These are phyloP conservation scores for Tetrahymena elliotti DNA, from an alignment of 73 alveolate genomes.

Conservation along the genomic window DNA sequence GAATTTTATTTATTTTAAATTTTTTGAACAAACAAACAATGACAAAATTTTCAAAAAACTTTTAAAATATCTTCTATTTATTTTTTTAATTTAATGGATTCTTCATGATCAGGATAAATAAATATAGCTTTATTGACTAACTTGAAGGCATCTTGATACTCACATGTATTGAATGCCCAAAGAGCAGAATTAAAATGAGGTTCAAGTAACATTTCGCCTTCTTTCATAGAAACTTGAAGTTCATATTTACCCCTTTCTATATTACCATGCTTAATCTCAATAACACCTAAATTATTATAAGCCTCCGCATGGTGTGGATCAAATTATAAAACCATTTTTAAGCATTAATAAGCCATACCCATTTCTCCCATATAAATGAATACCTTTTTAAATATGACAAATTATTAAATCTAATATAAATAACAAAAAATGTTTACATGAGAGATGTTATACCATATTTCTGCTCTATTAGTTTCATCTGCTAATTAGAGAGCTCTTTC, in stretches of 20 bases:
- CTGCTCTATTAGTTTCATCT: slow-evolving; percentile 26
- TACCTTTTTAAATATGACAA: too few relatives aligned
- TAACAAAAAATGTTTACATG: slow-evolving; percentile 1
- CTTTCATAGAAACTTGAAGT: slow-evolving; percentile 7
- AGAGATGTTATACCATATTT: slow-evolving; percentile 37
- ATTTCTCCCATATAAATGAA: slow-evolving; percentile 38
- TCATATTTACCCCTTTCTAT: slow-evolving; percentile 15
- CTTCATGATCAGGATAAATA: slow-evolving; percentile 37
- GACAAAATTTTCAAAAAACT: background rate
- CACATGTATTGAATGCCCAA: slow-evolving; percentile 2
- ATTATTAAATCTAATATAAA: too few relatives aligned
- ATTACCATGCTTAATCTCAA: background rate
- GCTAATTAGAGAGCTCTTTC: slow-evolving; percentile 42
- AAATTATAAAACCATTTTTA: slow-evolving; percentile 4
- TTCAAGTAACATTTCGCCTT: slow-evolving; percentile 4
- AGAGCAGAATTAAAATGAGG: slow-evolving; percentile 24
- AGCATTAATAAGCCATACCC: slow-evolving; percentile 32
- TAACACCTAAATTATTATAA: slow-evolving; percentile 22
- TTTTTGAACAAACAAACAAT: too few relatives aligned
- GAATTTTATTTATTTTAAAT: background rate
- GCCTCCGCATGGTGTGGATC: slow-evolving; percentile 46
- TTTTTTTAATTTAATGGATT: slow-evolving; percentile 16
- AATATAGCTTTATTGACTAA: slow-evolving; percentile 11
- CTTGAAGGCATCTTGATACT: slow-evolving; percentile 6
- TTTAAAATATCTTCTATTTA: slow-evolving; percentile 13